These are phyloP conservation scores for Calonectria leucothoes DNA, from an alignment of 2,329 filamentous ascomycete genomes.

Conservation along the genomic window DNA sequence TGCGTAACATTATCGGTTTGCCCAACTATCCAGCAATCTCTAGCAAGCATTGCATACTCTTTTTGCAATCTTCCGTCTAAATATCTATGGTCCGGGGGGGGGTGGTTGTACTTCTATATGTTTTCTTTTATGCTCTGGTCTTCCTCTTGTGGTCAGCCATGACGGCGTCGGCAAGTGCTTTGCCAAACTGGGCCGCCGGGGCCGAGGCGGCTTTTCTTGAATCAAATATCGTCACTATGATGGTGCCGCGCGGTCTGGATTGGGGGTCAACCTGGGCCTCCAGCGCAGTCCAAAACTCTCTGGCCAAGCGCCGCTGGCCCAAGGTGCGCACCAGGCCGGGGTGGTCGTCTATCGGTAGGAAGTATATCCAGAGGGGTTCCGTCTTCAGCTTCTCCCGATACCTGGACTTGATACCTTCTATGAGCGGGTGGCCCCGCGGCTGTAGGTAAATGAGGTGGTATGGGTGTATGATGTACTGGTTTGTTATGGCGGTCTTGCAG, in stretches of 20 bases:
- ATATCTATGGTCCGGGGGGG: neutral
- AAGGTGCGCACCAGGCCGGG: conserved; percentile 41
- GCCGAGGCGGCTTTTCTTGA: conserved; percentile 28
- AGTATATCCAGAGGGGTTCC: conserved; percentile 49
- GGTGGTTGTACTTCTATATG: neutral
- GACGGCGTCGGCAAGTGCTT: conserved; percentile 35
- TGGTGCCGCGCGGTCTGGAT: conserved; percentile 30
- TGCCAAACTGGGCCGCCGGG: conserved; percentile 38
- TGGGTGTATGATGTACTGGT: conserved; percentile 47
- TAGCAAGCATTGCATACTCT: neutral
- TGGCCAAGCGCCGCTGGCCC: conserved; percentile 39
- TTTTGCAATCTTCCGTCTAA: neutral
- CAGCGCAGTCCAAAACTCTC: conserved; percentile 43
- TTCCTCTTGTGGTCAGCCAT: conserved; percentile 25
- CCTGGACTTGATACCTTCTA: conserved; percentile 36
- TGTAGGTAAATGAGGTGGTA: conserved; percentile 48
- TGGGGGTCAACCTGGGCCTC: conserved; percentile 40
- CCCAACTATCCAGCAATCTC: neutral
- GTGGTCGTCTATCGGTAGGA: conserved; percentile 22
- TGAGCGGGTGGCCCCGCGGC: conserved; percentile 47
- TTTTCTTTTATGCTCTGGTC: neutral
- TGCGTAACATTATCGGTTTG: neutral
- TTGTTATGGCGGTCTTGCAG: conserved; percentile 40
- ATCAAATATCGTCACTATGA: conserved; percentile 30
- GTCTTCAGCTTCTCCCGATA: conserved; percentile 42